Evolutionary conservation across 2,329 filamentous ascomycete species (phyloP).

Genomic region (Colletotrichum sp.): DNA sequence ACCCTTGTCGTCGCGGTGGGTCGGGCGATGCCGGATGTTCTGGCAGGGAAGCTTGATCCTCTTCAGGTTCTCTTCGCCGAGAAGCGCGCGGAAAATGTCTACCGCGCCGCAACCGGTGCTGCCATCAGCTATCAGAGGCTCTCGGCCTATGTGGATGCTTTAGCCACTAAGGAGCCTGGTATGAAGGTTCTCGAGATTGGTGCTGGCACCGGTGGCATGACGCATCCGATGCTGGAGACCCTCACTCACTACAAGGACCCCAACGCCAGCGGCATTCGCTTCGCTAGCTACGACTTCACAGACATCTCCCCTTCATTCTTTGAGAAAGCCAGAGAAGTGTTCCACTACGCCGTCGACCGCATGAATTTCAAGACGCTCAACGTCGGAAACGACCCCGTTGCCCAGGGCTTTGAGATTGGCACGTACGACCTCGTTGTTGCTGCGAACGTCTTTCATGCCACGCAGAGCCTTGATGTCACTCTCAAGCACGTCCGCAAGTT

Average conservation of each 20-base stretch:
- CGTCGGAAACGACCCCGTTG: conserved; percentile 28
- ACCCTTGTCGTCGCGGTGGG: background rate
- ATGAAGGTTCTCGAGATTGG: background rate
- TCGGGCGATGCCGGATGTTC: background rate
- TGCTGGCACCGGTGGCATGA: background rate
- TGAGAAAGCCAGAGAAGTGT: background rate
- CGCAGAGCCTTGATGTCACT: conserved; percentile 23
- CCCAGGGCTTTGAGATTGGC: conserved; percentile 29
- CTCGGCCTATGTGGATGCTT: background rate
- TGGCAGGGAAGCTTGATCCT: background rate
- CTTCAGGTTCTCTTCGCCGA: background rate
- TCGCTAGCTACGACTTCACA: background rate
- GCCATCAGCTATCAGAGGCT: background rate
- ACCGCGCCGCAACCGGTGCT: background rate
- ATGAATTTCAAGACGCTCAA: conserved; percentile 32
- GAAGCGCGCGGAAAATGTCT: background rate
- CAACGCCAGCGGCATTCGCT: background rate
- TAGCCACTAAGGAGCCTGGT: background rate
- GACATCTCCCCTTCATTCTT: background rate
- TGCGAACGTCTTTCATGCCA: conserved; percentile 32
- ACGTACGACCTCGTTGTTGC: conserved; percentile 33
- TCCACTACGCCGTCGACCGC: background rate
- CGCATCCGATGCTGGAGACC: background rate
- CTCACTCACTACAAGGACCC: background rate
- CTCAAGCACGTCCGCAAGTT: conserved; percentile 27